Base-by-base conservation (phyloP, 257 asterid species). In the Euphrasia confusa region DNA sequence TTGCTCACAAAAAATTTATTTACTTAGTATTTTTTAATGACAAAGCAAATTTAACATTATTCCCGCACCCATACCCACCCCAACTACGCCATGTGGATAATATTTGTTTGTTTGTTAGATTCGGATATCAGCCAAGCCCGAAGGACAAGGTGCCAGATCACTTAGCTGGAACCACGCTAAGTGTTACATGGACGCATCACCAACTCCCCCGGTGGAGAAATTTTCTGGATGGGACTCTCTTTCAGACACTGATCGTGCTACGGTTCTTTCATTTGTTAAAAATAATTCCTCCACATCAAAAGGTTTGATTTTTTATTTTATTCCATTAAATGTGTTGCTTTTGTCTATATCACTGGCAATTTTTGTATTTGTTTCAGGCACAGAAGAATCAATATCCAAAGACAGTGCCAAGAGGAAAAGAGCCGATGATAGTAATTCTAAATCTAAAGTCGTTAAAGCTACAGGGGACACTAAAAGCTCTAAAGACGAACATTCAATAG, bases 131-230 rank as follows among this genome's bases (percentile, higher is more conserved):
- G 66, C 89, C 59, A 91, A 91, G 71, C 86, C 95, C 54, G 85
- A 83, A 75, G 95, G 91, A 66, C 94, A 87, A 75, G 84, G 84
- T 60, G 68, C 90, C 61, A 83, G 72, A 78, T 50, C 86, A 52
- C 75, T 90, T 76, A 72, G 87, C 6, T 89, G 97, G 99, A 80
- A 89, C 73, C 99, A 93, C 79, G 97, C 92, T 10, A 89, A 75
- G 71, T 93, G 99, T 79, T 85, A 85, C 84, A 35, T 81, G 80
- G 94, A 85, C 71, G 59, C 55, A 42, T 69, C 84, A 58, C 71
- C 84, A 57, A 61, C 69, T 65, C 60, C 77, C 35, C 70, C 80
- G 72, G 76, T 85, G 47, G 87, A 89, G 67, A 85, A 81, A 49
- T 67, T 89, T 70, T 61, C 88, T 48, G 96, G 95, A 55, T 85